A percentile compares a stretch with the other conserved stretches of the same genome.
Evolutionary conservation across 2,329 filamentous ascomycete species (phyloP).

Genomic region (Trichoderma arundinaceum): DNA sequence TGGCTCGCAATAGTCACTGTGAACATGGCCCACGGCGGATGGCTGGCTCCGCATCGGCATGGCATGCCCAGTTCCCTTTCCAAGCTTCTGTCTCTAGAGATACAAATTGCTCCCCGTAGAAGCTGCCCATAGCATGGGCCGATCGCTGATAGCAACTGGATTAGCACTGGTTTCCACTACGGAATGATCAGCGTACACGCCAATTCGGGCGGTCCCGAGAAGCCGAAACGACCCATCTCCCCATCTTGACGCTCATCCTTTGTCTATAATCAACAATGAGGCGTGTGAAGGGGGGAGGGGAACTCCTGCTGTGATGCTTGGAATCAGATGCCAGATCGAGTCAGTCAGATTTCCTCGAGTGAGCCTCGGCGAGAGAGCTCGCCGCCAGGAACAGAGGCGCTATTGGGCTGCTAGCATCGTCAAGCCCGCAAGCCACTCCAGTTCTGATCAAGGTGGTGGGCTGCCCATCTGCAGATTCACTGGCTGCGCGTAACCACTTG

Average conservation of each 20-base stretch:
- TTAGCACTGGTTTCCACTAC: too few species aligned
- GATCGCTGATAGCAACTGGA: not conserved
- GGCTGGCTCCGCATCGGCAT: not conserved
- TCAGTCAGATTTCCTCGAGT: not conserved
- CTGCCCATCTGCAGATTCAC: not conserved
- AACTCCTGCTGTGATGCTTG: not conserved
- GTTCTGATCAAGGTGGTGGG: constrained; percentile 5
- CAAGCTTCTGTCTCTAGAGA: not conserved
- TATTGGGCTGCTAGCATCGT: constrained; percentile 1
- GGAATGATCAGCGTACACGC: not conserved
- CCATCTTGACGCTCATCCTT: not conserved
- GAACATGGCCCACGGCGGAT: not conserved
- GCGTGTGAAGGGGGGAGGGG: not conserved
- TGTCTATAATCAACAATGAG: not conserved
- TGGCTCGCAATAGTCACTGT: not conserved
- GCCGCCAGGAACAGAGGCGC: constrained; percentile 2
- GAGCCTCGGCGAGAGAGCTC: constrained; percentile 11
- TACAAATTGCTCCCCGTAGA: not conserved
- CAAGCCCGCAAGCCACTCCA: not conserved
- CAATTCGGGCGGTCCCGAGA: not conserved
- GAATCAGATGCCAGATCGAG: constrained; percentile 21
- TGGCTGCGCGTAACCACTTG: constrained; percentile 5
- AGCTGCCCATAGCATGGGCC: not conserved
- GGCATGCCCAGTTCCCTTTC: not conserved
- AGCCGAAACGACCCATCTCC: not conserved